phyloP scores from a whole-genome alignment of 2,329 filamentous ascomycete species.

The Colletotrichum sp. region DNA sequence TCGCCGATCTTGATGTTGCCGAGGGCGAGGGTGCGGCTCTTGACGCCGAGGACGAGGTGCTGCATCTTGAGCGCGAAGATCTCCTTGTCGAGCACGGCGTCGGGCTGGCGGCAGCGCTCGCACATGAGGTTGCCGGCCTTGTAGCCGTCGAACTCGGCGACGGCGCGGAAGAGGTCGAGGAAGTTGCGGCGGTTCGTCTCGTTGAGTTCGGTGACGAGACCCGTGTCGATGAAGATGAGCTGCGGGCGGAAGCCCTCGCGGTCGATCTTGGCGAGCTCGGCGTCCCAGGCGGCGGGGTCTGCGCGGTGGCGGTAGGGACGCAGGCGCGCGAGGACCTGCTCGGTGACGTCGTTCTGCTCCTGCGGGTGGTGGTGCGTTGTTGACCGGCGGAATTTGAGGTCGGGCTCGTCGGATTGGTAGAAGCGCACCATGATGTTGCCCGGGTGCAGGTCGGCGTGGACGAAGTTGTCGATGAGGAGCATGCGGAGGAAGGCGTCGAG shows the following conservation, averaged over 20 bases:
- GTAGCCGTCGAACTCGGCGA: constrained; percentile 97
- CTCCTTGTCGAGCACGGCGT: constrained; percentile 86
- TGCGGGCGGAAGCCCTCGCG: constrained; percentile 90
- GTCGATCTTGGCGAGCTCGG: constrained; percentile 78
- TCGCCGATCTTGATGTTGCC: constrained; percentile 97
- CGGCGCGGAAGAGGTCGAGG: constrained; percentile 90
- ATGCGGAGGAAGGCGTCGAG: constrained; percentile 96
- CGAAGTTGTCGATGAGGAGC: constrained; percentile 96
- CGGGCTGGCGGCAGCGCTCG: constrained; percentile 89
- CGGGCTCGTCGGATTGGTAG: constrained; percentile 80
- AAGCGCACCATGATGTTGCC: constrained; percentile 99
- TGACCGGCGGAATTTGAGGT: constrained; percentile 48
- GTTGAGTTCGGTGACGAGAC: constrained; percentile 93
- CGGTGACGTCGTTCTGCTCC: constrained; percentile 76
- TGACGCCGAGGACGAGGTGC: constrained; percentile 89
- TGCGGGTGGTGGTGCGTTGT: constrained; percentile 37
- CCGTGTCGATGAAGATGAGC: constrained; percentile 96
- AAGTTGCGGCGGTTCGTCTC: constrained; percentile 87
- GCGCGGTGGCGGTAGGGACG: constrained; percentile 70
- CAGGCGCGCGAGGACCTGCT: constrained; percentile 81
- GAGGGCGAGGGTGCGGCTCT: constrained; percentile 86
- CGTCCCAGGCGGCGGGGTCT: constrained; percentile 73
- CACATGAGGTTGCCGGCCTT: constrained; percentile 96
- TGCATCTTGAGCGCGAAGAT: constrained; percentile 97
- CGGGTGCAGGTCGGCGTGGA: constrained; percentile 94